These are phyloP conservation scores for Cymodocea nodosa DNA, from an alignment of 116 monocot species.

Conservation along the genomic window DNA sequence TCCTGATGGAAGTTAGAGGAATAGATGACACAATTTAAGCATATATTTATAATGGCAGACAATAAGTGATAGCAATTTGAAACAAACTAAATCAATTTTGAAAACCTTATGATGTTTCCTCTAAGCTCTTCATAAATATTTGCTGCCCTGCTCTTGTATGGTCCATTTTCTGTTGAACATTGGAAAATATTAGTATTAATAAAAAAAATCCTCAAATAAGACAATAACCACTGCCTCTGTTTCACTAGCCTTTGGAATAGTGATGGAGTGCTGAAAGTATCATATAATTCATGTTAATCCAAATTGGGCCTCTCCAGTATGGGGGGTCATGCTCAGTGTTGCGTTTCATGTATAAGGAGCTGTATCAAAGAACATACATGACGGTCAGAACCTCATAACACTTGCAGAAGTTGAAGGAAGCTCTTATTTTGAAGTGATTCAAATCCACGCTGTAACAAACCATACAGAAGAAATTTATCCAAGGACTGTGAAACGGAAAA, in stretches of 20 bases:
- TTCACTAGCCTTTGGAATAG: conserved; percentile 59
- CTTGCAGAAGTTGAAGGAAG: too few species aligned
- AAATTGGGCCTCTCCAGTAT: conserved; percentile 98
- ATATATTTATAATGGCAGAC: background rate
- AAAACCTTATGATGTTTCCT: conserved; percentile 71
- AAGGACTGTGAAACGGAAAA: too few species aligned
- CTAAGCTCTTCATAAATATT: conserved; percentile 65
- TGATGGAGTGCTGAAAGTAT: conserved; percentile 82
- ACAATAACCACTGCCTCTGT: background rate
- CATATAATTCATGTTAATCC: conserved; percentile 99
- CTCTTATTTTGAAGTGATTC: too few species aligned
- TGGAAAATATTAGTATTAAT: background rate
- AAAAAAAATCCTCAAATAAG: background rate
- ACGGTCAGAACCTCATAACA: background rate
- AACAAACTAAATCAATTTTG: background rate
- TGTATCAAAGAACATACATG: conserved; percentile 16
- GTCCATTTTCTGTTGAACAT: conserved; percentile 58
- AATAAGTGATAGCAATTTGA: background rate
- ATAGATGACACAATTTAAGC: background rate
- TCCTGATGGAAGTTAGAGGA: conserved; percentile 27
- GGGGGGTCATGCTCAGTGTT: conserved; percentile 97
- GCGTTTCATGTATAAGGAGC: conserved; percentile 89
- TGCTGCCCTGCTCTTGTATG: conserved; percentile 34
- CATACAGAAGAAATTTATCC: too few species aligned
- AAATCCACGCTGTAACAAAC: too few species aligned